phyloP scores from a whole-genome alignment of 176 grass and related monocot species.

The Poa pratensis region DNA sequence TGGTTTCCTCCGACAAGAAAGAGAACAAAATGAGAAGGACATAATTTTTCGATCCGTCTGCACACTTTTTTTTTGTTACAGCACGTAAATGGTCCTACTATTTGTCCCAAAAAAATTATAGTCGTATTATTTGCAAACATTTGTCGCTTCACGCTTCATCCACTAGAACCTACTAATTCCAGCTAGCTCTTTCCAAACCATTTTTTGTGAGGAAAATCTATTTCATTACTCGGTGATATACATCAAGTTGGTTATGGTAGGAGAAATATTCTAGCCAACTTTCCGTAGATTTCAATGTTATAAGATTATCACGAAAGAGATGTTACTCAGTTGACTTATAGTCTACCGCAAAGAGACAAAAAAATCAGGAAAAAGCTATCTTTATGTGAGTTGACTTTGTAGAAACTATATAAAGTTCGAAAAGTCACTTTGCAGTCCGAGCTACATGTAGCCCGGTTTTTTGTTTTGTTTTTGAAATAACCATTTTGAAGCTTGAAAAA shows the following conservation, averaged over 20 bases:
- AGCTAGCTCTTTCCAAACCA: background rate
- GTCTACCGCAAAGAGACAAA: no score
- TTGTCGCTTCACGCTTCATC: background rate
- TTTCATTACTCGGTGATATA: background rate
- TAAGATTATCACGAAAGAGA: no score
- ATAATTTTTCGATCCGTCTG: background rate
- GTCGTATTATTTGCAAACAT: background rate
- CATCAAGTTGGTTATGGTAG: background rate
- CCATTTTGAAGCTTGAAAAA: no score
- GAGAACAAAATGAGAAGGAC: background rate
- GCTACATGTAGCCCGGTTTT: no score
- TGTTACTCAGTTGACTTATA: no score
- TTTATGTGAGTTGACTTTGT: background rate
- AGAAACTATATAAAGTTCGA: background rate
- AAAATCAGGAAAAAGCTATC: no score
- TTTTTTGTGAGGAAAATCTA: background rate
- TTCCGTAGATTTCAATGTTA: background rate
- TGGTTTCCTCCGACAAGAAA: background rate
- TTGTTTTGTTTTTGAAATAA: no score
- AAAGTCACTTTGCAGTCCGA: no score
- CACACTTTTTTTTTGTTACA: background rate
- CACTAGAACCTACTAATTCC: background rate
- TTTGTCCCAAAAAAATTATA: no score
- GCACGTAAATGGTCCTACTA: background rate
- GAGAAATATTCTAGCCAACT: background rate